Evolutionary conservation across 2,329 filamentous ascomycete genomes (phyloP).

Genomic region (Trichoderma cornu-damae): DNA sequence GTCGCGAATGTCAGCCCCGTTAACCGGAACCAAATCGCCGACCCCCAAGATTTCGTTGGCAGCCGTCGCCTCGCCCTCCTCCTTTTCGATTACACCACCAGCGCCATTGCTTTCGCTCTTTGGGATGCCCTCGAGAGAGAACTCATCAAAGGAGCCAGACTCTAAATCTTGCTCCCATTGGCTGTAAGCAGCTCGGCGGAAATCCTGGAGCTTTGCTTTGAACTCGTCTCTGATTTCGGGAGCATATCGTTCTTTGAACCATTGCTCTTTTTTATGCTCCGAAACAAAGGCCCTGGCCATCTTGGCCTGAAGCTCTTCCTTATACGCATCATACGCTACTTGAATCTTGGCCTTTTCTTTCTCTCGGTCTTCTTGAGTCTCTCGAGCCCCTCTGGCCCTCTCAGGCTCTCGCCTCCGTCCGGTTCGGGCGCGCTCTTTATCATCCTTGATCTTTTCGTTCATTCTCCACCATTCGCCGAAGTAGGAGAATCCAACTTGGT

Average conservation of each 20-base stretch:
- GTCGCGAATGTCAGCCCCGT: slow-evolving; percentile 81
- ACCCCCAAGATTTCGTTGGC: slow-evolving; percentile 90
- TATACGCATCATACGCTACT: slow-evolving; percentile 60
- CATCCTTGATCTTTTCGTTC: slow-evolving; percentile 77
- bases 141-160: slow-evolving; percentile 83
- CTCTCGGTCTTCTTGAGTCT: slow-evolving; percentile 67
- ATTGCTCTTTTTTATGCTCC: slow-evolving; percentile 91
- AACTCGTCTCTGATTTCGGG: slow-evolving; percentile 73
- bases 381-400: slow-evolving; percentile 57
- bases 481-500: slow-evolving; percentile 79
- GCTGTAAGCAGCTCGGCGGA: slow-evolving; percentile 69
- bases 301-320: slow-evolving; percentile 63
- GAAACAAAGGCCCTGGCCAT: slow-evolving; percentile 88
- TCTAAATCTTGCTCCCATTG: slow-evolving; percentile 90
- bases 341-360: slow-evolving; percentile 77
- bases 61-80: slow-evolving; percentile 89
- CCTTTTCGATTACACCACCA: slow-evolving; percentile 82
- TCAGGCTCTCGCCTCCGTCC: slow-evolving; percentile 64
- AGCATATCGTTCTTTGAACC: slow-evolving; percentile 95
- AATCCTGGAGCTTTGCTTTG: slow-evolving; percentile 69
- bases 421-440: slow-evolving; percentile 65
- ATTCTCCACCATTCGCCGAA: slow-evolving; percentile 83
- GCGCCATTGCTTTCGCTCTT: slow-evolving; percentile 87
- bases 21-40: slow-evolving; percentile 78
- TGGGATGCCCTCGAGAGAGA: slow-evolving; percentile 87